Evolutionary conservation across 2,329 filamentous ascomycete genomes (phyloP).

Genomic region (Phialophora verrucosa): DNA sequence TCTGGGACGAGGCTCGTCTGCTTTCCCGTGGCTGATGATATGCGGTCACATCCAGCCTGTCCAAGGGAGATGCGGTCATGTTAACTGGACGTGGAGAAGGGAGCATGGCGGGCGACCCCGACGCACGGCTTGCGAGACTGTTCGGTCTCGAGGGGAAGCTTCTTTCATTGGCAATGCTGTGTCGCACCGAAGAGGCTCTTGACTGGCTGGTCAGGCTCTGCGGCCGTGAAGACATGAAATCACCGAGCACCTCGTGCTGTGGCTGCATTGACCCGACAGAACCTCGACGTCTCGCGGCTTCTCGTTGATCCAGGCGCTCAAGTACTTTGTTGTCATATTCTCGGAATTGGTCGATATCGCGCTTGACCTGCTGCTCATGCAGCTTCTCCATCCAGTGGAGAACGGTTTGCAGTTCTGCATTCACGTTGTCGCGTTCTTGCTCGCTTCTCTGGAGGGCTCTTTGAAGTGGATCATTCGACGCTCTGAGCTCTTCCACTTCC

Average conservation of each 20-base stretch:
- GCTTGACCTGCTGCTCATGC: constrained; percentile 13
- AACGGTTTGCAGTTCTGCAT: constrained; percentile 1
- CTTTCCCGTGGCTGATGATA: background rate
- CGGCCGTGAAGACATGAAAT: constrained; percentile 4
- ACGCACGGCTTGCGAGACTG: background rate
- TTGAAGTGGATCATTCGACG: background rate
- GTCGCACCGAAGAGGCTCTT: background rate
- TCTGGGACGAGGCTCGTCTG: background rate
- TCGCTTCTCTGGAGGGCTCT: background rate
- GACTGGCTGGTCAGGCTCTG: constrained; percentile 14
- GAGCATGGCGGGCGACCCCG: background rate
- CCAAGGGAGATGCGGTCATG: background rate
- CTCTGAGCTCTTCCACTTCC: constrained; percentile 8
- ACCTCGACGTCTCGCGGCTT: background rate
- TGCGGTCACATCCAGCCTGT: background rate
- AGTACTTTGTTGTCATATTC: constrained; percentile 11
- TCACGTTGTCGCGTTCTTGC: constrained; percentile 5
- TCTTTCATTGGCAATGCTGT: background rate
- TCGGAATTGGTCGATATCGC: constrained; percentile 20
- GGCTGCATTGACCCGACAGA: constrained; percentile 1
- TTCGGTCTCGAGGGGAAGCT: background rate
- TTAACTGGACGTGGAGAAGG: background rate
- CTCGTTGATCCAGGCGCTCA: background rate
- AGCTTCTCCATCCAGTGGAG: constrained; percentile 14
- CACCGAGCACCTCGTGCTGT: constrained; percentile 11